A percentile compares a stretch with the other conserved stretches of the same genome.
These are phyloP conservation scores for Irpex rosettiformis DNA, from an alignment of 1,284 basidiomycete species.

Conservation along the genomic window DNA sequence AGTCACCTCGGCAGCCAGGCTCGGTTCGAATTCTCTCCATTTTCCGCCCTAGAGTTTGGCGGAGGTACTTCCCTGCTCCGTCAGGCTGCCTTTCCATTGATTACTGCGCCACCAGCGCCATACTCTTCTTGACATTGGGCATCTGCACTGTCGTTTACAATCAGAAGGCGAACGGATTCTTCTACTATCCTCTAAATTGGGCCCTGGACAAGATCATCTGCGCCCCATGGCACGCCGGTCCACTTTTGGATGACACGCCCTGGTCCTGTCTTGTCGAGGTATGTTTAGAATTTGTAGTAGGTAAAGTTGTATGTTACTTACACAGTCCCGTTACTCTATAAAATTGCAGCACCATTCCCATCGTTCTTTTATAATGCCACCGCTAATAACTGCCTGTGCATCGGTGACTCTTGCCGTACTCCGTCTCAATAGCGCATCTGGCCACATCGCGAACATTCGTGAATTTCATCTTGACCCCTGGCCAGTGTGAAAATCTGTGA, in stretches of 20 bases:
- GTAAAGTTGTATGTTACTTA: not conserved
- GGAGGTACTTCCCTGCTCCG: not conserved
- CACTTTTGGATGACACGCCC: not conserved
- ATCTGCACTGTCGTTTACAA: not conserved
- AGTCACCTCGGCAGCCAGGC: not conserved
- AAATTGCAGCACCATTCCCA: not conserved
- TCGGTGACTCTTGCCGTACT: not conserved
- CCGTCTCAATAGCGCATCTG: not conserved
- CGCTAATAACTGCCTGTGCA: not conserved
- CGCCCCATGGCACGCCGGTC: not conserved
- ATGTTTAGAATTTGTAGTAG: not conserved
- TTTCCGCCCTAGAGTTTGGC: not conserved
- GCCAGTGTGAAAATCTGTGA: not conserved
- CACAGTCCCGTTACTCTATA: not conserved
- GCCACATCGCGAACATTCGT: not conserved
- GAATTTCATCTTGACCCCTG: not conserved
- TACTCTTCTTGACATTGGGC: not conserved
- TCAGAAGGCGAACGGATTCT: not conserved
- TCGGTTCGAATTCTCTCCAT: not conserved
- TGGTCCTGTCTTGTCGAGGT: not conserved
- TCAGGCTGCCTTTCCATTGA: not conserved
- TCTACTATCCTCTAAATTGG: not conserved
- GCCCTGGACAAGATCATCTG: constrained; percentile 3
- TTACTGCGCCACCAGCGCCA: not conserved
- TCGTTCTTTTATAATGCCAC: not conserved